Base-by-base conservation (phyloP, 768 basidiomycete species). In the Trametes gibbosa region DNA sequence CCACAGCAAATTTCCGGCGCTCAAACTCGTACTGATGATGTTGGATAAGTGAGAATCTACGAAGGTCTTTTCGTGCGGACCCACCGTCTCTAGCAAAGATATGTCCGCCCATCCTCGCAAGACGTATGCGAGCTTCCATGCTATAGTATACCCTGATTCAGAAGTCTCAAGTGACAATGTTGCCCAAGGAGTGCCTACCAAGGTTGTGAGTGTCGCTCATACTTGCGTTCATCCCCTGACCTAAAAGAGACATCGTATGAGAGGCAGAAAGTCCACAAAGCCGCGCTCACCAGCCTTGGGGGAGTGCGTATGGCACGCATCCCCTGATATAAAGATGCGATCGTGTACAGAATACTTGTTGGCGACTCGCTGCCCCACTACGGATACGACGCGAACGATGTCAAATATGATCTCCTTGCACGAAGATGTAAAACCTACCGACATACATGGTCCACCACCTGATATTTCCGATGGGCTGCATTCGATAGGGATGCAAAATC, bases 361-460 rank as follows among this genome's bases (percentile, higher is more conserved):
- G 14, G 83, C 81, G 8, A 84, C 78, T 4, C 84, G 76, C 64
- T 85, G 83, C 1, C 82, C 82, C 49, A 84, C 82, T 82, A n/a
- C 37, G 23, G 5, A 21, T 12, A 5, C 5, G 1, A 24, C 71
- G 32, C 21, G 16, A 23, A 29, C n/a, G 52, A 43, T 51, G 27
- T 46, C 16, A 29, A 10, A 2, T 41, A 29, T 25, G 2, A 8
- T 37, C 3, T 10, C 21, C 23, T 2, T 21, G 8, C 14, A 14
- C 69, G 0, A 69, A 32, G 29, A 48, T 13, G 24, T 1, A 60
- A 74, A 53, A 46, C 59, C 2, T 59, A 80, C 81, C 78, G 57
- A 78, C 72, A 61, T 83, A 84, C 1, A 79, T 50, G 13, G 82
- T 81, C 77, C 77, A 81, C 81, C 81, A 82, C 35, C 72, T 69